Base-by-base conservation (phyloP, 495 filamentous ascomycete species). In the Staphylotrichum tortipilum region DNA sequence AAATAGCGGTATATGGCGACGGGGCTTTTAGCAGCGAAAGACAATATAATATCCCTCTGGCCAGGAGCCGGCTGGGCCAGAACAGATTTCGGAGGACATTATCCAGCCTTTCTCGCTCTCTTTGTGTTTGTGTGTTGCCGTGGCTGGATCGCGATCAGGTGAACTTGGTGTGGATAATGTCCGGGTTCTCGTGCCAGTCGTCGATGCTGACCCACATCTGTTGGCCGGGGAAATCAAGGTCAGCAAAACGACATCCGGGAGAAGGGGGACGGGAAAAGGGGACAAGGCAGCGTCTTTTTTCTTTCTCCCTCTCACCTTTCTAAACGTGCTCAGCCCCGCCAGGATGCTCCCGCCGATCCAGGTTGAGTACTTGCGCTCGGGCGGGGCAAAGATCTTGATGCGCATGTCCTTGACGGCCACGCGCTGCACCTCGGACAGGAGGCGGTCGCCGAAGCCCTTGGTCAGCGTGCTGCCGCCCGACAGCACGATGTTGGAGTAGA, bases 151-250 rank as follows among this genome's bases (percentile, higher is more conserved):
- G 17, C 18, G 12, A 22, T 67, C 70, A 97, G 50, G 86, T 88
- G 63, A 97, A 94, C 69, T 95, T 96, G 56, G 87, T 92, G 69
- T 96, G 90, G 64, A 99, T 97, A 54, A 96, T 87, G 55, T 99
- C 91, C 5, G 92, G 92, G 66, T 99, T 91, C 75, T 99, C 92
- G 61, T 99, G 94, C 90, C 91, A 99, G 70, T 97, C 92, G 58
- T 96, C 94, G 59, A 91, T 87, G 60, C 86, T 94, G 55, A 97
- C 91, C 88, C 90, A 96, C 94, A 99, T 97, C 92, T 95, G 64
- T 50, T 51, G 6, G 10, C 3, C 18, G 19, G 34, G 44, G 50
- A 52, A 42, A 7, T 6, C 29, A 22, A 47, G 23, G 28, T 50
- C 31, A 61, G 43, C 37, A 53, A 14, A 5, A n/a, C n/a, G n/a